These are phyloP conservation scores for Marsdenia floribunda DNA, from an alignment of 257 asterid species.

Conservation along the genomic window DNA sequence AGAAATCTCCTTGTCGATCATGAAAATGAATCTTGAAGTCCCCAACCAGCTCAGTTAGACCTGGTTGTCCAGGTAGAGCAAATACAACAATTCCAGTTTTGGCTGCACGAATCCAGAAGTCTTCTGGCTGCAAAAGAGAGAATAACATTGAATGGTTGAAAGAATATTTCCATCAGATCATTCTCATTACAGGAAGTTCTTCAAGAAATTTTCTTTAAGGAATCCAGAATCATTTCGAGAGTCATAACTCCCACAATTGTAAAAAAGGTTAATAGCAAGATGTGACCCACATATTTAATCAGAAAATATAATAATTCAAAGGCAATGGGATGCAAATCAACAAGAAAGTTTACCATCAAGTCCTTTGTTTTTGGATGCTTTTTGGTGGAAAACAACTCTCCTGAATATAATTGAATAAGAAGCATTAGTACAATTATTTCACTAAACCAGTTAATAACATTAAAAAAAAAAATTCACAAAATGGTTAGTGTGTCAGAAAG, in stretches of 20 bases:
- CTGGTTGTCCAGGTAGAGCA: constrained; percentile 96
- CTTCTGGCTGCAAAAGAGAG: constrained; percentile 66
- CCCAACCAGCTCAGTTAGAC: constrained; percentile 83
- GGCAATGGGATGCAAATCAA: constrained; percentile 1
- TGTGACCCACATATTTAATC: not conserved
- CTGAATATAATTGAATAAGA: constrained; percentile 32
- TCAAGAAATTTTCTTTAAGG: not conserved
- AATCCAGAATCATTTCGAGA: not conserved
- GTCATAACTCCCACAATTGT: not conserved
- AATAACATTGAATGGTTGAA: not conserved
- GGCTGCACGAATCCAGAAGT: constrained; percentile 91
- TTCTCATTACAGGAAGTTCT: not conserved
- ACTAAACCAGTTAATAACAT: not conserved
- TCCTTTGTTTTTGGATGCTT: constrained; percentile 88
- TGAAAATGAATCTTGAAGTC: constrained; percentile 92
- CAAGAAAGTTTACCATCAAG: constrained; percentile 62
- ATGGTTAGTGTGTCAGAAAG: not conserved
- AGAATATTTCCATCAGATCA: not conserved
- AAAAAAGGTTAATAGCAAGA: not conserved
- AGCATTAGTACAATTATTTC: not conserved
- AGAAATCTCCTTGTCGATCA: constrained; percentile 96
- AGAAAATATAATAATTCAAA: not conserved
- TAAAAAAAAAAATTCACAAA: not conserved
- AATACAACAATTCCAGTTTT: constrained; percentile 81
- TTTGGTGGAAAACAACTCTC: constrained; percentile 76